A percentile compares a stretch with the other conserved stretches of the same genome.
These are phyloP conservation scores for Lactifluus piperatus DNA, from an alignment of 768 basidiomycete genomes.

Conservation along the genomic window DNA sequence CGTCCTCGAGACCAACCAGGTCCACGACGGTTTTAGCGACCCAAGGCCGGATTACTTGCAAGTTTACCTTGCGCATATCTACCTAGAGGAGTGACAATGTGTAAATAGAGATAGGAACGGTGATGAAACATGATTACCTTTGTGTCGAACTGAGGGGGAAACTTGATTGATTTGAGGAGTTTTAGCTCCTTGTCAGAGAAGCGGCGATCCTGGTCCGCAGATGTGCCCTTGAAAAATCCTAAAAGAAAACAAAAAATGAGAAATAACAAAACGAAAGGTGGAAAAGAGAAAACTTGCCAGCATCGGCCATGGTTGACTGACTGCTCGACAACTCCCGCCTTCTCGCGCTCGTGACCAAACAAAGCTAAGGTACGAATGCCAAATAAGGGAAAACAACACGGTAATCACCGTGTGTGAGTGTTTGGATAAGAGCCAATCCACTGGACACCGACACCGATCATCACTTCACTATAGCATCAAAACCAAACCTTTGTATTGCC, in stretches of 20 bases:
- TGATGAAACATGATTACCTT: constrained; percentile 42
- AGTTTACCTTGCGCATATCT: constrained; percentile 92
- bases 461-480: too few relatives aligned
- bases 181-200: constrained; percentile 95
- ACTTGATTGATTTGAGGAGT: constrained; percentile 82
- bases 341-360: too few relatives aligned
- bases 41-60: constrained; percentile 90
- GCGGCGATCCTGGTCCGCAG: constrained; percentile 83
- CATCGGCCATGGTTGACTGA: constrained; percentile 18
- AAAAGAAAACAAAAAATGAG: neutral
- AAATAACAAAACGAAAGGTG: neutral
- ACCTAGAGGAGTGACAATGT: constrained; percentile 39
- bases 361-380: neutral
- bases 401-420: too few relatives aligned
- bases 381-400: neutral
- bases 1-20: constrained; percentile 90
- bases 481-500: too few relatives aligned
- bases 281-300: constrained; percentile 6
- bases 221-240: constrained; percentile 87
- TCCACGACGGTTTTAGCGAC: constrained; percentile 88
- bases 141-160: constrained; percentile 81
- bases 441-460: too few relatives aligned
- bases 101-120: neutral
- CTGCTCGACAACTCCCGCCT: too few relatives aligned
- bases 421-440: too few relatives aligned